Evolutionary conservation across 2,329 filamentous ascomycete genomes (phyloP), one percentile per base, ranked within the genome.

Genomic region (Ascochyta pisi): DNA sequence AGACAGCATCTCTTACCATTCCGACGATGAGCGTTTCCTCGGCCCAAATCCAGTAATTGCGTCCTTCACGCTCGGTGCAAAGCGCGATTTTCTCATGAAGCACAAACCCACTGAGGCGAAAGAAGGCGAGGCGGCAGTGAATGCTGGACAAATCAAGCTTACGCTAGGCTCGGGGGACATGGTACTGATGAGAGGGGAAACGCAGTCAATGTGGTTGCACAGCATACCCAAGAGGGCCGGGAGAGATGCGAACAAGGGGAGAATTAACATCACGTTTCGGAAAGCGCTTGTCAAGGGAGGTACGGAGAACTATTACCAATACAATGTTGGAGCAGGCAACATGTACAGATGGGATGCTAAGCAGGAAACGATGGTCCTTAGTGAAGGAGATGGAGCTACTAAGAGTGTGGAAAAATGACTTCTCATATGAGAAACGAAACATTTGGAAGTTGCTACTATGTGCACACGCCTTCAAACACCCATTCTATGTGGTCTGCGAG

Each of bases 221-320:
- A 89, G 88, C 43, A 86, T 94, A 37, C 90, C 90, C 0, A 93
- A 93, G 73, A 78, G 90, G 19, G 87, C 84, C 35, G 87, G 87
- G 3, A 85, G 82, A 7, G 81, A 82, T 70, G 85, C 84, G 40
- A 83, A 82, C 27, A 82, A 82, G 46, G 87, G 88, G 27, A 84
- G 86, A 23, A 82, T 83, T 64, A 94, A 94, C 68, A 92, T 94
- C 60, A 94, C 91, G 0, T 91, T 93, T 69, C 79, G 90, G 26
- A 83, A 82, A 62, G 90, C 89, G 22, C 82, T 91, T 79, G 81
- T 89, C 22, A 88, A 83, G 63, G 88, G 79, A 3, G 90, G 89
- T 1, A 93, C 89, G 26, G 87, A 91, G 66, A 94, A 94, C 73
- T 93, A 94, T 73, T 92, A 94, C 73, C 85, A 86, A 68, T 94